A percentile compares a stretch with the other conserved stretches of the same genome.
phyloP scores from a whole-genome alignment of 371 early-diverging fungal species.

The Mortierella sp. region DNA sequence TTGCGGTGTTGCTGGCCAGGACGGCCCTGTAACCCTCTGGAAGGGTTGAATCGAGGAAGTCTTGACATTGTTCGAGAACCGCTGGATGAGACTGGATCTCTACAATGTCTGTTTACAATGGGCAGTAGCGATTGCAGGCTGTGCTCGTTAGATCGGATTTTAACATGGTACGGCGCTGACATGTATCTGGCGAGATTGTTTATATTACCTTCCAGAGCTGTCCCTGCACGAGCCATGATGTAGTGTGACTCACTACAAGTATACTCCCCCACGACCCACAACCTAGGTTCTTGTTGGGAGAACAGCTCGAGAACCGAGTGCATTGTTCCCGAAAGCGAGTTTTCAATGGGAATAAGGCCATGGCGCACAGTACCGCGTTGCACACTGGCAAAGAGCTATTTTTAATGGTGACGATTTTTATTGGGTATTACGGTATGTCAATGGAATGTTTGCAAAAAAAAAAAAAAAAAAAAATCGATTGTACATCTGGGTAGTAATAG shows the following conservation, averaged over 20 bases:
- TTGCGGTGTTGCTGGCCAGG: constrained; percentile 48
- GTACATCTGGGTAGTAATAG: no score
- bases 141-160: neutral
- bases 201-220: constrained; percentile 31
- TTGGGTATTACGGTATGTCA: neutral
- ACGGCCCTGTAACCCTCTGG: constrained; percentile 49
- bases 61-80: constrained; percentile 50
- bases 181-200: neutral
- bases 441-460: neutral
- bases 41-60: constrained; percentile 39
- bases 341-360: constrained; percentile 51
- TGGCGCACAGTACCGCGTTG: constrained; percentile 47
- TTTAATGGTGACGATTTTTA: neutral
- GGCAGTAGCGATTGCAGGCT: neutral
- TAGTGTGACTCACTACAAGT: constrained; percentile 50
- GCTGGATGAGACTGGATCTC: constrained; percentile 54
- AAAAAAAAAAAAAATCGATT: no score
- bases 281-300: constrained; percentile 39
- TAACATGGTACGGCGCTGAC: neutral
- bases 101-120: constrained; percentile 20
- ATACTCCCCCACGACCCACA: constrained; percentile 57
- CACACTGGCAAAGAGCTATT: constrained; percentile 35
- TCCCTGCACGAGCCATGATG: constrained; percentile 44
- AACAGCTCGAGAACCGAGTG: constrained; percentile 52
- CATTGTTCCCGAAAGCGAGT: constrained; percentile 51